Evolutionary conservation across 768 basidiomycete genomes (phyloP), one percentile per base, ranked within the genome.

Genomic region (Tephrocybe sp.): DNA sequence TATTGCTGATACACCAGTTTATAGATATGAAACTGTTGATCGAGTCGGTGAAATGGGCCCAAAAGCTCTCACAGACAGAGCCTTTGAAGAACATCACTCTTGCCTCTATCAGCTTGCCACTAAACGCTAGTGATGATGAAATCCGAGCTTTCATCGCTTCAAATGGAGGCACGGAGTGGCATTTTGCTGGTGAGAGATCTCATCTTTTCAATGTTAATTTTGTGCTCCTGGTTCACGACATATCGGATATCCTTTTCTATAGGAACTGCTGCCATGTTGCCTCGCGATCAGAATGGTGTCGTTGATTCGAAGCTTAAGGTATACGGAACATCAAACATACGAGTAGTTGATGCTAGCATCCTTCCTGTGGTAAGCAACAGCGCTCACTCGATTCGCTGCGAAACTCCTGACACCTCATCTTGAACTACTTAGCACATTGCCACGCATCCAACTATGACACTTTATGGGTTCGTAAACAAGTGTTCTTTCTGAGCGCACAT

Each of bases 11-110:
- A 2, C 17, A 6, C 15, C 21, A 12, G 34, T n/a, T n/a, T 28
- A 37, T 23, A 49, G 53, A 54, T 23, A 32, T 54, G 46, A 47
- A 54, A 34, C 39, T 54, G 8, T 40, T 54, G 18, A 43, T 49
- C 20, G 45, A 51, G 42, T 12, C 50, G 3, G 30, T 51, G 14
- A 42, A 43, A 37, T 51, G 50, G 50, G 32, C 41, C 4, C 41
- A 25, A 9, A 51, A 51, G 41, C 26, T 51, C 36, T 32, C 50
- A n/a, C 50, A 51, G 24, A 51, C 50, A n/a, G 50, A 51, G 28
- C 50, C 50, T 12, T 17, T 51, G 40, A 51, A 51, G 30, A 30
- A 23, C 15, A 32, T 33, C 10, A 51, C 50, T 23, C n/a, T 51
- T 12, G 41, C 50, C 12, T 17, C 25, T 4, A 1, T 51, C 11